Evolutionary conservation across 768 basidiomycete species (phyloP), one percentile per base, ranked within the genome.

Genomic region (Leccinum fibrillosum): DNA sequence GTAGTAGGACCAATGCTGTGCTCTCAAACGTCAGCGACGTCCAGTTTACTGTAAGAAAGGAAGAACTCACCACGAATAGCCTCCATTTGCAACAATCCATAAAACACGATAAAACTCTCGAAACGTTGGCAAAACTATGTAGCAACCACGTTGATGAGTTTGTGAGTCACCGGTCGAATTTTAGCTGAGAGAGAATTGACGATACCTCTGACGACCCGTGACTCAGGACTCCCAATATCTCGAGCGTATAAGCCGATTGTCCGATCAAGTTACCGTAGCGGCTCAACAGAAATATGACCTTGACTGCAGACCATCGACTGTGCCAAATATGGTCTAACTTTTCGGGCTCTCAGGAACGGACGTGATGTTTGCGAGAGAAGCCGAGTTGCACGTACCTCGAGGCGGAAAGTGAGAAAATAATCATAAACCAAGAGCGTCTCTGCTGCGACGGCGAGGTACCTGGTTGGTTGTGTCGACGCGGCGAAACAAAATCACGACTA

Each of bases 221-320:
- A 15, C 32, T 51, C 30, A 63, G 37, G 8, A 61, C 0, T 12
- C 63, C 62, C 2, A 57, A 5, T 37, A 67, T 63, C 32, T 64
- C 53, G 11, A 66, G 42, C 13, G 19, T 53, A 15, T 57, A 26
- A 2, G 48, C 9, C 1, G 54, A 47, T n/a, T 64, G 65, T 17
- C 55, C 56, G n/a, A 53, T n/a, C 21, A 66, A 17, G 15, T 45
- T 61, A 1, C 50, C 55, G 10, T 66, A 66, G 19, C 64, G 64
- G 32, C 57, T 66, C 47, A 63, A 7, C 2, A 66, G 56, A 34
- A 66, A 66, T 9, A 57, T 21, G 15, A 42, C 26, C 35, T 66
- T 64, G 4, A 52, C 53, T 13, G 37, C 5, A 7, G 8, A 10
- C 59, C 62, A 60, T 39, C 25, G 62, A 2, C 37, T 25, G 12